Base-by-base conservation (phyloP, 345 rosid genomes). In the Eucalyptus virginea region DNA sequence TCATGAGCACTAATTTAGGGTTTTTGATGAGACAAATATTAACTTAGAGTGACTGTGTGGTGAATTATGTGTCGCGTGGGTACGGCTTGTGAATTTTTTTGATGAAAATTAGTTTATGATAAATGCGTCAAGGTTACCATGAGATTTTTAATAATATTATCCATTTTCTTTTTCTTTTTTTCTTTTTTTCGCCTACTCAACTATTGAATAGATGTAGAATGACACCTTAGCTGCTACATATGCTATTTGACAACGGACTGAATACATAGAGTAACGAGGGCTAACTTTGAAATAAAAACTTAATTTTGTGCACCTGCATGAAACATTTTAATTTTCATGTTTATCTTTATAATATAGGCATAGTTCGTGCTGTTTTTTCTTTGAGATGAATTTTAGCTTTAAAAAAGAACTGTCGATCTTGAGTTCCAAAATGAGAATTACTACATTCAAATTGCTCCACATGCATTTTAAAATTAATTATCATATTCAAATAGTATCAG, bases 371-470 rank as follows among this genome's bases (percentile, higher is more conserved):
- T 24, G 1, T 56, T 56, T 56, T 56, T 65, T 16, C 32, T n/a
- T 65, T n/a, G 1, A 14, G n/a, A 65, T n/a, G 17, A n/a, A 14
- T n/a, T n/a, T 2, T 14, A 19, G 10, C 11, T 30, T 16, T 0
- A 65, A n/a, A 26, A 24, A 62, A n/a, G n/a, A 65, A n/a, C 15
- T 0, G 0, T n/a, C 5, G 0, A 4, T n/a, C 11, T 15, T n/a
- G 37, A n/a, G 21, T 60, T 28, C 69, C 69, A 1, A 60, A 6
- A 28, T 28, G 69, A 60, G 32, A 60, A 28, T 60, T 12, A 65
- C 21, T n/a, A 24, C 14, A 56, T 56, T 56, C 2, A 65, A 65
- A 65, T 65, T 65, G 77, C 40, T 65, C n/a, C 40, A 16, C 77
- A n/a, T n/a, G 2, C 19, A 65, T 65, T n/a, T 21, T n/a, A n/a